These are phyloP conservation scores for Aspergillus chevalieri DNA, from an alignment of 2,329 filamentous ascomycete genomes.

Conservation along the genomic window DNA sequence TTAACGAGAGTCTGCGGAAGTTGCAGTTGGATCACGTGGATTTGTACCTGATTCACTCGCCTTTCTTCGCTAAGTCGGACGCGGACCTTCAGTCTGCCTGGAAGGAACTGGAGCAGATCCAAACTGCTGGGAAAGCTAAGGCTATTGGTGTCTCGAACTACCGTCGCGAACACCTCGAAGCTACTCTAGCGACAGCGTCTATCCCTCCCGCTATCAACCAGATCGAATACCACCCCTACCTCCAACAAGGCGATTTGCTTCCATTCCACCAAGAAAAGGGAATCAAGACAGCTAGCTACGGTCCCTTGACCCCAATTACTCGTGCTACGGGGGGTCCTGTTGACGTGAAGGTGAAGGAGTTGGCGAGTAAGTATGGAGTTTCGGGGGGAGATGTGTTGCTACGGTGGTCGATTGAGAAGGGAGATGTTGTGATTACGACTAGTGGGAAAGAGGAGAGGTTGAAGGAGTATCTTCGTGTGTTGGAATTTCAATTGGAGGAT, in stretches of 20 bases:
- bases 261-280: constrained; percentile 35
- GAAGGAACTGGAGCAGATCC: constrained; percentile 55
- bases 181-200: constrained; percentile 41
- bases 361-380: constrained; percentile 59
- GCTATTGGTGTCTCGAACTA: constrained; percentile 61
- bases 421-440: constrained; percentile 54
- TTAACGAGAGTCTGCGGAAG: constrained; percentile 54
- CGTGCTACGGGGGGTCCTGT: constrained; percentile 52
- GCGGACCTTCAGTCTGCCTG: constrained; percentile 52
- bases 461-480: constrained; percentile 50
- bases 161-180: constrained; percentile 49
- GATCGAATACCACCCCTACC: constrained; percentile 40
- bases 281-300: constrained; percentile 39
- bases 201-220: constrained; percentile 35
- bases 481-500: constrained; percentile 55
- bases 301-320: constrained; percentile 44
- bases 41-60: constrained; percentile 58
- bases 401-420: constrained; percentile 58
- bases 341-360: constrained; percentile 44
- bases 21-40: constrained; percentile 58
- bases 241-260: constrained; percentile 40
- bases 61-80: constrained; percentile 52
- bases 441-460: constrained; percentile 55
- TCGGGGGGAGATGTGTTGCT: constrained; percentile 51
- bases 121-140: constrained; percentile 51